Evolutionary conservation across 805 yeast species (phyloP), one percentile per base, ranked within the genome.

Genomic region (Cyberlindnera lachancei): DNA sequence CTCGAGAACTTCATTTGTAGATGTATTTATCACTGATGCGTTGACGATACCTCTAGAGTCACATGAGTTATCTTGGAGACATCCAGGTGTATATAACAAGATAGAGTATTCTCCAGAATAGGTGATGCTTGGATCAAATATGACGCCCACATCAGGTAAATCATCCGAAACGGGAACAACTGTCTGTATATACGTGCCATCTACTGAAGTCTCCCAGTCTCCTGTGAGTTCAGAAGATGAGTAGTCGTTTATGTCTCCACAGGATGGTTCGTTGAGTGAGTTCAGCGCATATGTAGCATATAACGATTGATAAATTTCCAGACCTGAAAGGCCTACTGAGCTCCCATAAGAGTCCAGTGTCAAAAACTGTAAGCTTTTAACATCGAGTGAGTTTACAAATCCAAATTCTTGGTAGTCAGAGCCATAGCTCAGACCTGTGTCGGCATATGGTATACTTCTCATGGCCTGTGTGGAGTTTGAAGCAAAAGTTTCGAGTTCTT

Each of bases 71-170:
- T 83, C 95, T 4, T 45, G 52, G 1, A 54, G 33, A 59, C 98
- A 92, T 0, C 97, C 97, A 0, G 96, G 96, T 1, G 98, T 92
- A 46, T 73, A 79, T 30, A 88, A 46, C 32, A 73, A 61, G 16
- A 92, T 64, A 0, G 84, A 63, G 54, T 86, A 92, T 37, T 75
- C 65, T 8, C 96, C 96, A 0, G 84, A 64, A 40, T 73, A 69
- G 1, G 81, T 63, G 14, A 86, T 71, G 42, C 79, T 79, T 8
- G 95, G 85, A 35, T 67, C 65, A 48, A 79, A 77, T 1, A 67
- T 63, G 3, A 76, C 68, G 8, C 69, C 68, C 6, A 53, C 40
- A 15, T 55, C 41, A 11, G 58, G 40, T 7, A 45, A 30, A 8
- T 58, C 55, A n/a, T 50, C 50, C 6, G 70, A 59, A 3, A 52